Evolutionary conservation across 768 basidiomycete species (phyloP).

Genomic region (Termitomyces sp.): DNA sequence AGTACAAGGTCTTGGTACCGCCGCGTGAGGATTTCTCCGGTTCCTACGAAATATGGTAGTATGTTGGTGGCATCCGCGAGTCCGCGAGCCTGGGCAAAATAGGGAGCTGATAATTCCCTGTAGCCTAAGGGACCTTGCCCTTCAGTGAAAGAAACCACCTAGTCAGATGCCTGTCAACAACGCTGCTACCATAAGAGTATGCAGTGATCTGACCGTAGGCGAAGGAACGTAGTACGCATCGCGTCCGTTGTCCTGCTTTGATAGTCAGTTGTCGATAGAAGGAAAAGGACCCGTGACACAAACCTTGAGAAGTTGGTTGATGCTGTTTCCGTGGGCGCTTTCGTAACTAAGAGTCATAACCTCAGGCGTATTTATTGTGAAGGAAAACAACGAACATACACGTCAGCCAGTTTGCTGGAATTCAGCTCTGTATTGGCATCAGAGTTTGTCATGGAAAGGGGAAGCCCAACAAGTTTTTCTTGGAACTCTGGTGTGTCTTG

Average conservation of each 20-base stretch:
- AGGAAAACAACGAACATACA: constrained; percentile 13
- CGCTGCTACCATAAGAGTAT: background rate
- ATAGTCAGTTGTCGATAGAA: background rate
- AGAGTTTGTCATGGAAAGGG: constrained; percentile 12
- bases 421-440: constrained; percentile 20
- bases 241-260: constrained; percentile 30
- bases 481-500: constrained; percentile 6
- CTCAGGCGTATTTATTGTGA: background rate
- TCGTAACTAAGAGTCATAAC: constrained; percentile 17
- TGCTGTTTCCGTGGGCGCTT: constrained; percentile 29
- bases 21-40: constrained; percentile 28
- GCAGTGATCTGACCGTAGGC: constrained; percentile 25
- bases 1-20: constrained; percentile 25
- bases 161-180: background rate
- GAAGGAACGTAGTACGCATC: constrained; percentile 34
- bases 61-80: constrained; percentile 34
- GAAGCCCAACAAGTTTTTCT: constrained; percentile 18
- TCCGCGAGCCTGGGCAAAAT: constrained; percentile 28
- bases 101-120: constrained; percentile 26
- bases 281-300: background rate
- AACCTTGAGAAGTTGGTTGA: constrained; percentile 32
- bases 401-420: constrained; percentile 20
- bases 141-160: constrained; percentile 33
- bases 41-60: constrained; percentile 36
- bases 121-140: constrained; percentile 32